These are phyloP conservation scores for Seminavis robusta DNA, from an alignment of 108 stramenopile genomes.

Conservation along the genomic window DNA sequence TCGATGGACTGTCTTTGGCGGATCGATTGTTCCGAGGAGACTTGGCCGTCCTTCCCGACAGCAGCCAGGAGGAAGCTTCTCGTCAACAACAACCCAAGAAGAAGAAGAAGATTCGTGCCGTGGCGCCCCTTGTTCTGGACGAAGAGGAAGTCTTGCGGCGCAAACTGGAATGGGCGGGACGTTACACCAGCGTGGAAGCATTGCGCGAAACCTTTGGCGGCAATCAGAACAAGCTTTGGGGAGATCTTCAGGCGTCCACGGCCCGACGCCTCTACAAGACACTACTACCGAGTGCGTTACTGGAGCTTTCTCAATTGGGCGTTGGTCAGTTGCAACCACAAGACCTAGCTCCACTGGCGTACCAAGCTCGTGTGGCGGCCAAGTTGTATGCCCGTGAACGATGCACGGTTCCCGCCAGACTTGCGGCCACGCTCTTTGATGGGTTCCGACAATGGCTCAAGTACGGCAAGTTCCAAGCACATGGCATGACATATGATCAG, in stretches of 20 bases:
- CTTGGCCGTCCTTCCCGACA: no score
- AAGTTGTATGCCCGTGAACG: slow-evolving; percentile 93
- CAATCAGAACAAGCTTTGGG: slow-evolving; percentile 84
- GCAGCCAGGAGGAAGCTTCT: no score
- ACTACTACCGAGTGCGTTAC: slow-evolving; percentile 72
- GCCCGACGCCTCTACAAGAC: slow-evolving; percentile 81
- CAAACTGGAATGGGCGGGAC: slow-evolving; percentile 70
- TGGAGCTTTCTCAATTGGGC: slow-evolving; percentile 55
- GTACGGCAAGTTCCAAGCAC: slow-evolving; percentile 78
- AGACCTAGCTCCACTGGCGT: slow-evolving; percentile 91
- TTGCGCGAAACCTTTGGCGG: slow-evolving; percentile 72
- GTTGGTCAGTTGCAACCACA: slow-evolving; percentile 38
- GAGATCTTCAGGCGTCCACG: slow-evolving; percentile 73
- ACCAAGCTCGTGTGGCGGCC: slow-evolving; percentile 86
- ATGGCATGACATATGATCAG: slow-evolving; percentile 93
- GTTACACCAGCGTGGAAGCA: slow-evolving; percentile 69
- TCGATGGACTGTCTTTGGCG: no score
- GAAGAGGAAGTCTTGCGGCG: slow-evolving; percentile 59
- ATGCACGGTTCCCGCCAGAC: slow-evolving; percentile 68
- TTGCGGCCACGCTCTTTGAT: slow-evolving; percentile 83
- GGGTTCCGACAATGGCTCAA: slow-evolving; percentile 76
- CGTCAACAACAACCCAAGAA: no score
- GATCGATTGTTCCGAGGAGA: no score
- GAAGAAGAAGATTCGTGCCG: not conserved
- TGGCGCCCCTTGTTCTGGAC: no score